Percentiles rank a stretch among this genome's conserved stretches.
Conservation (phyloP, 768 basidiomycete genomes). For the Infundibulicybe gibba region DNA sequence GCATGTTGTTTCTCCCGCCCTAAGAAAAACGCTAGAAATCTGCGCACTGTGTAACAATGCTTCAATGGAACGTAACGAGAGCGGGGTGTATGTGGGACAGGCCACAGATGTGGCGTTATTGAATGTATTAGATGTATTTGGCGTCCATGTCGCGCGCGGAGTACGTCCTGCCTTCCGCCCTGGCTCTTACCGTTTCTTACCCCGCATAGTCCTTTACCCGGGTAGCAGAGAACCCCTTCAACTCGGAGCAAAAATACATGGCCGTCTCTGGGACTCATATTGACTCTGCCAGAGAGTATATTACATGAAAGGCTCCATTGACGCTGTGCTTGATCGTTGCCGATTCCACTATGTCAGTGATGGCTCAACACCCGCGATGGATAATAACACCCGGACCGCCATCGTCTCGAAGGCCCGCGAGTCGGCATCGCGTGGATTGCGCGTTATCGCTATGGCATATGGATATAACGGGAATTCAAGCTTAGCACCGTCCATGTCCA, state of each 20-base stretch:
- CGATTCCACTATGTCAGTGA: slow-evolving; percentile 88
- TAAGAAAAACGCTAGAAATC: slow-evolving; percentile 73
- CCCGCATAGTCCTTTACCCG: slow-evolving; percentile 58
- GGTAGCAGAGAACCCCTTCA: slow-evolving; percentile 83
- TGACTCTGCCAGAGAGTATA: slow-evolving; percentile 62
- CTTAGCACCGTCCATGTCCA: slow-evolving; percentile 22
- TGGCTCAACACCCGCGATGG: slow-evolving; percentile 81
- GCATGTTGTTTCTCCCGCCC: slow-evolving; percentile 53
- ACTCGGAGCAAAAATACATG: slow-evolving; percentile 93
- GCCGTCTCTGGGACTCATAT: slow-evolving; percentile 76
- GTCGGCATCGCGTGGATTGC: slow-evolving; percentile 72
- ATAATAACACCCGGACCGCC: slow-evolving; percentile 59
- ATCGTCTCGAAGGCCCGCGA: slow-evolving; percentile 70
- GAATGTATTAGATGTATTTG: slow-evolving; percentile 70
- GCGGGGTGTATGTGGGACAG: slow-evolving; percentile 78
- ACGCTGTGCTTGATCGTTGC: slow-evolving; percentile 82
- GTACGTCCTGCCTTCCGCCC: slow-evolving; percentile 37
- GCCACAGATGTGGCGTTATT: slow-evolving; percentile 91
- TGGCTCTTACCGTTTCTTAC: slow-evolving; percentile 2
- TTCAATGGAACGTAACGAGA: slow-evolving; percentile 55
- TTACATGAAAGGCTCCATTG: slow-evolving; percentile 92
- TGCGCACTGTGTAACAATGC: slow-evolving; percentile 93
- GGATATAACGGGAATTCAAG: slow-evolving; percentile 48
- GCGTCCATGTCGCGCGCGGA: slow-evolving; percentile 62
- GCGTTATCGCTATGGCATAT: slow-evolving; percentile 91